Percentiles rank a stretch among this genome's conserved stretches.
Evolutionary conservation across 1,139 yeast genomes (phyloP).

Genomic region (Kodamaea plutei): DNA sequence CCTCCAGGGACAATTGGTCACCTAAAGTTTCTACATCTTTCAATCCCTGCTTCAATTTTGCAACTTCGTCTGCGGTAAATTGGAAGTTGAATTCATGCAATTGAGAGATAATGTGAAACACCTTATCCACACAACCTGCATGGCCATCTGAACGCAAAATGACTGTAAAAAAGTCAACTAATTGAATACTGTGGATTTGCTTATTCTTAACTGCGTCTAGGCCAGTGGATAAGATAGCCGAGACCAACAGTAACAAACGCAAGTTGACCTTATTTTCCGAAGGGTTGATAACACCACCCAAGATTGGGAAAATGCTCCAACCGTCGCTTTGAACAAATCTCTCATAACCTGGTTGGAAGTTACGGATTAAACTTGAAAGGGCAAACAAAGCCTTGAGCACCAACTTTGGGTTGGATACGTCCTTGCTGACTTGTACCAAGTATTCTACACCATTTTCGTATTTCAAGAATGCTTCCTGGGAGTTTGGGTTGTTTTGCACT

Average conservation of each 20-base stretch:
- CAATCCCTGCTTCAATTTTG: constrained; percentile 37
- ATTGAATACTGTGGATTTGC: constrained; percentile 37
- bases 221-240: constrained; percentile 55
- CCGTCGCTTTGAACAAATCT: constrained; percentile 58
- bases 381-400: constrained; percentile 69
- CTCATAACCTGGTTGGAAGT: constrained; percentile 54
- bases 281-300: constrained; percentile 13
- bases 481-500: constrained; percentile 78
- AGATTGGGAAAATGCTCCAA: constrained; percentile 42
- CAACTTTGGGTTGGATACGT: constrained; percentile 3
- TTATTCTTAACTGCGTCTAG: constrained; percentile 34
- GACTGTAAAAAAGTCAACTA: constrained; percentile 35
- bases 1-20: constrained; percentile 52
- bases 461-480: constrained; percentile 62
- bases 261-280: constrained; percentile 38
- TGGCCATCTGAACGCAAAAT: constrained; percentile 40
- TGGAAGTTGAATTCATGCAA: constrained; percentile 42
- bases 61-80: constrained; percentile 47
- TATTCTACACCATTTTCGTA: constrained; percentile 46
- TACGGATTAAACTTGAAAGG: constrained; percentile 69
- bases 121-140: constrained; percentile 57
- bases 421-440: constrained; percentile 39
- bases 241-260: constrained; percentile 53
- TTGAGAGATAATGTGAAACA: constrained; percentile 49
- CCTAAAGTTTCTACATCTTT: constrained; percentile 37